Conservation (phyloP, 345 rosid genomes). For the Ceriops zippeliana region DNA sequence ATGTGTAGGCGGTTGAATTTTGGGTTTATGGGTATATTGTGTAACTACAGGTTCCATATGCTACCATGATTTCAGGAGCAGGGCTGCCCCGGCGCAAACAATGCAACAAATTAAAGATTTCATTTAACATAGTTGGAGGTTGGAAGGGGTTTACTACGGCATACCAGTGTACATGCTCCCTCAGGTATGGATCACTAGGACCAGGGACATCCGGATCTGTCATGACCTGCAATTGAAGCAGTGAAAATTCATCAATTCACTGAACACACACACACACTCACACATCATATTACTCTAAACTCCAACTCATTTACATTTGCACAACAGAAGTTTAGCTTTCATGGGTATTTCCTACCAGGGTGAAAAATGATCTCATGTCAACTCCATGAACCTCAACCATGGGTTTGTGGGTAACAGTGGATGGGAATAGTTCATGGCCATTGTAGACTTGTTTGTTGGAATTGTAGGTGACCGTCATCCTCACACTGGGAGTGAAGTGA, state of each 20-base stretch:
- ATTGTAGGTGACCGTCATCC: constrained; percentile 64
- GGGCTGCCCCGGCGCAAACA: no score
- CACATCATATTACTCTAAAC: no score
- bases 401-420: constrained; percentile 61
- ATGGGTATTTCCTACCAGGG: constrained; percentile 54
- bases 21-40: no score
- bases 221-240: constrained; percentile 56
- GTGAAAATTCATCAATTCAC: not conserved
- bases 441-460: constrained; percentile 72
- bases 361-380: constrained; percentile 89
- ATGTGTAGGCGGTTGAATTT: no score
- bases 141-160: not conserved
- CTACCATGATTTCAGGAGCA: no score
- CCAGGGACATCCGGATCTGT: constrained; percentile 99
- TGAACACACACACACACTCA: not conserved
- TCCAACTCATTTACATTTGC: no score
- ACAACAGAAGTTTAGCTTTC: no score
- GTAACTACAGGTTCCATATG: no score
- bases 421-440: constrained; percentile 87
- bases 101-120: no score
- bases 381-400: constrained; percentile 83
- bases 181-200: constrained; percentile 93
- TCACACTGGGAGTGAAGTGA: constrained; percentile 49
- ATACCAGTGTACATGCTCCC: constrained; percentile 94
- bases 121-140: not conserved